Evolutionary conservation across 345 rosid genomes (phyloP), one percentile per base, ranked within the genome.

Genomic region (Ceriops zippeliana): DNA sequence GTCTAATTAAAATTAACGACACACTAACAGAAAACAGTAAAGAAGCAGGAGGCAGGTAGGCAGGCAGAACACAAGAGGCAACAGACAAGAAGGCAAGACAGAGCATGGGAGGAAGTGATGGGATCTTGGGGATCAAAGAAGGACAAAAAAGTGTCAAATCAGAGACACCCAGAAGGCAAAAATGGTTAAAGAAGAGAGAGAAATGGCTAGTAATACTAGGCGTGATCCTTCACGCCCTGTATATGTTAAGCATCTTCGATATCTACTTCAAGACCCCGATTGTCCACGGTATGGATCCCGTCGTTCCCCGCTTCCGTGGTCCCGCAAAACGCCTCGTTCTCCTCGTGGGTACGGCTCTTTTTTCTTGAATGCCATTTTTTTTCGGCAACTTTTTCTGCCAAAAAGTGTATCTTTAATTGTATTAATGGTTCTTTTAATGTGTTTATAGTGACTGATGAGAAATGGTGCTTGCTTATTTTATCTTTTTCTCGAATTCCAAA

Each of bases 191-290:
- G 87, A 84, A 84, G 47, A 73, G 89, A 66, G 97, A 91, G 80
- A 78, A 75, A 57, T 91, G 93, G 96, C 87, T 93, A 0, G 93
- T 93, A 20, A 66, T 87, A 47, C 83, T 93, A 6, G 97, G 98
- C 0, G 85, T 91, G 17, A 76, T 85, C 32, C 95, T 91, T 51
- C 97, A 93, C 78, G 95, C 96, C 4, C 90, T 93, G 11, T 93
- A 90, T 83, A 90, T 90, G 97, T 76, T 93, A 49, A 93, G 98
- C 75, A 93, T 93, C 57, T 93, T 93, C 88, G 98, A 93, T 69
- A 89, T 93, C 75, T 93, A 90, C 84, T 93, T 93, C 97, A 93
- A 90, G 72, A 85, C 97, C 21, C 97, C 98, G 10, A 89, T 93
- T 77, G 96, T 93, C 73, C 96, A 89, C 64, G 98, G 98, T 69